These are phyloP conservation scores for Penicillium sp. DNA, from an alignment of 2,329 filamentous ascomycete genomes.

Conservation along the genomic window DNA sequence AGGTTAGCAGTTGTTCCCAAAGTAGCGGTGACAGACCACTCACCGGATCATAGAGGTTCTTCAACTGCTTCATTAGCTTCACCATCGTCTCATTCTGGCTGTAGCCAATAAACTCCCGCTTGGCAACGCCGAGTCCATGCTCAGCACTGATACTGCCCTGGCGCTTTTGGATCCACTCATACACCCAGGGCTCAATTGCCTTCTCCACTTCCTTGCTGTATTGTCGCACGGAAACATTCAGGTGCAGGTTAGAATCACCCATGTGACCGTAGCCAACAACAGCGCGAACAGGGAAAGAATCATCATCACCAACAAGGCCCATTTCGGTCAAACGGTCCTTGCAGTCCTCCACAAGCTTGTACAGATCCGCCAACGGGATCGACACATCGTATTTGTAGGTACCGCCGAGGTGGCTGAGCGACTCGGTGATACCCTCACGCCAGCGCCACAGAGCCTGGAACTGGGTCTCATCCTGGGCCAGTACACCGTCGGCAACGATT, in stretches of 20 bases:
- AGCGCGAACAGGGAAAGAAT: conserved; percentile 74
- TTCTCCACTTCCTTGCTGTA: conserved; percentile 88
- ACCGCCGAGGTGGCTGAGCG: conserved; percentile 83
- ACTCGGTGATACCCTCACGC: conserved; percentile 90
- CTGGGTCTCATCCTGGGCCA: conserved; percentile 93
- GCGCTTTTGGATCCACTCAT: conserved; percentile 89
- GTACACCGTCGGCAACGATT: conserved; percentile 82
- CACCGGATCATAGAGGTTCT: conserved; percentile 90
- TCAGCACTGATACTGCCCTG: conserved; percentile 95
- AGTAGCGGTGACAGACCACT: conserved; percentile 40
- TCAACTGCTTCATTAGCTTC: conserved; percentile 90
- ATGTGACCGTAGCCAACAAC: conserved; percentile 98
- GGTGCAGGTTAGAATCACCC: conserved; percentile 92
- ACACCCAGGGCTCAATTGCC: conserved; percentile 88
- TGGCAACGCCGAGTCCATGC: conserved; percentile 88
- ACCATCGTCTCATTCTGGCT: conserved; percentile 86
- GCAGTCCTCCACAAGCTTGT: conserved; percentile 83
- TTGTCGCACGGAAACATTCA: conserved; percentile 79
- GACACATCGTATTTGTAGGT: conserved; percentile 99
- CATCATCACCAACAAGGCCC: conserved; percentile 73
- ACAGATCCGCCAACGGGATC: conserved; percentile 84
- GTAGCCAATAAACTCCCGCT: conserved; percentile 94
- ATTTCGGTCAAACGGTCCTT: conserved; percentile 68
- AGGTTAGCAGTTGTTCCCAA: conserved; percentile 17
- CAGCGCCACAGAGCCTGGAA: conserved; percentile 81